Conservation (phyloP, 2,329 filamentous ascomycete genomes). For the Xenoacremonium recifei region DNA sequence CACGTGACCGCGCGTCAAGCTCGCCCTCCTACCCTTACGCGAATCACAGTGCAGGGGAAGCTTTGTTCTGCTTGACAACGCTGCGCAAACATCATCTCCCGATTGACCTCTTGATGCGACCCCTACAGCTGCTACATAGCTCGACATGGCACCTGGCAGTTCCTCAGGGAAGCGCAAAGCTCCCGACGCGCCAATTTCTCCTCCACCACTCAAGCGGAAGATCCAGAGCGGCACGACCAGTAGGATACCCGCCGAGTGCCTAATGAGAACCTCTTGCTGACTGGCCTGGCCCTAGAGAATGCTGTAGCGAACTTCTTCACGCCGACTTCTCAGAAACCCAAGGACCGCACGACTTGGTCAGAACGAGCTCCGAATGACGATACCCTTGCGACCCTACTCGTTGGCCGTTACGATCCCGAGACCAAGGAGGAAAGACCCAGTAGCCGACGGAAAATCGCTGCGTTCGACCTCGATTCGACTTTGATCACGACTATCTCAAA, state of each 20-base stretch:
- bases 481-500: constrained; percentile 78
- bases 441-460: constrained; percentile 59
- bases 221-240: constrained; percentile 52
- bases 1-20: constrained; percentile 34
- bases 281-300: constrained; percentile 45
- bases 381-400: constrained; percentile 60
- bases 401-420: constrained; percentile 66
- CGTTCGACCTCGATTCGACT: constrained; percentile 83
- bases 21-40: constrained; percentile 9
- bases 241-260: constrained; percentile 22
- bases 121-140: too few relatives aligned
- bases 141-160: constrained; percentile 25
- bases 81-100: constrained; percentile 1
- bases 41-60: too few relatives aligned
- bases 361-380: constrained; percentile 55
- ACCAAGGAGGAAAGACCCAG: constrained; percentile 32
- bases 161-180: constrained; percentile 34
- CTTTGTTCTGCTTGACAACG: constrained; percentile 12
- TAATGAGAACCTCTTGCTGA: constrained; percentile 10
- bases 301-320: constrained; percentile 86
- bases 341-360: constrained; percentile 72
- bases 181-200: constrained; percentile 46
- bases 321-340: constrained; percentile 78
- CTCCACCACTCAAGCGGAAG: constrained; percentile 53
- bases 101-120: constrained; percentile 17